Percentiles rank a stretch among this genome's conserved stretches.
These are phyloP conservation scores for Umbelopsis ramanniana DNA, from an alignment of 192 early-diverging fungal genomes.

Conservation along the genomic window DNA sequence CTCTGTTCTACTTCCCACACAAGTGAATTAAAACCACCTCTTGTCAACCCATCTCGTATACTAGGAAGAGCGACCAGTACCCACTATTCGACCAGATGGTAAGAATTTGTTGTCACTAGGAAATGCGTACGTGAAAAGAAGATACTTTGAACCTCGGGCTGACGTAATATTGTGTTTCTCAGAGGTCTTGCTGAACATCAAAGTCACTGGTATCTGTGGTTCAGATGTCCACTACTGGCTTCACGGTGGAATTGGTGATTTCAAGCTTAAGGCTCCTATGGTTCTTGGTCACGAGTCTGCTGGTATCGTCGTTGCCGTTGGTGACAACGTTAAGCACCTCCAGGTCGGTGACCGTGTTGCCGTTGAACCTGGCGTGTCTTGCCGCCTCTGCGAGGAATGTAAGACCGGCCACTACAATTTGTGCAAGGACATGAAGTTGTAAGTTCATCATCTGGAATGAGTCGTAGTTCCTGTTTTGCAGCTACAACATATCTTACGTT, in stretches of 20 bases:
- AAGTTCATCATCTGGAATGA: slow-evolving; percentile 8
- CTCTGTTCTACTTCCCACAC: too few relatives aligned
- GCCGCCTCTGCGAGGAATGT: slow-evolving; percentile 43
- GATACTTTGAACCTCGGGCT: not conserved
- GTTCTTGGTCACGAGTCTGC: slow-evolving; percentile 53
- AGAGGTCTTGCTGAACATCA: slow-evolving; percentile 48
- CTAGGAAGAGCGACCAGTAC: slow-evolving; percentile 39
- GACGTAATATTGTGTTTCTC: not conserved
- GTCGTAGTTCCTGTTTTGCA: not conserved
- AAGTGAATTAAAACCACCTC: not conserved
- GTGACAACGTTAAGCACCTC: slow-evolving; percentile 38
- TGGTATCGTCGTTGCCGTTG: slow-evolving; percentile 42
- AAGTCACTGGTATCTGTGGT: slow-evolving; percentile 52
- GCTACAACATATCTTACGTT: not conserved
- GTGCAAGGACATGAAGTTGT: slow-evolving; percentile 51
- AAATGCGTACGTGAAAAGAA: not conserved
- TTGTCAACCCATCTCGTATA: not conserved
- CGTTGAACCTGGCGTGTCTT: slow-evolving; percentile 47
- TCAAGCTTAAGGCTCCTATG: slow-evolving; percentile 40
- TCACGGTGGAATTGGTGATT: slow-evolving; percentile 42
- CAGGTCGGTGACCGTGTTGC: slow-evolving; percentile 54
- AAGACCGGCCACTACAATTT: slow-evolving; percentile 44
- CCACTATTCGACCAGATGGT: slow-evolving; percentile 33
- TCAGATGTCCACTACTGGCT: slow-evolving; percentile 53
- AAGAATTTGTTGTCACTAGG: not conserved